These are phyloP conservation scores for Penicillium soppii DNA, from an alignment of 495 filamentous ascomycete species.

Conservation along the genomic window DNA sequence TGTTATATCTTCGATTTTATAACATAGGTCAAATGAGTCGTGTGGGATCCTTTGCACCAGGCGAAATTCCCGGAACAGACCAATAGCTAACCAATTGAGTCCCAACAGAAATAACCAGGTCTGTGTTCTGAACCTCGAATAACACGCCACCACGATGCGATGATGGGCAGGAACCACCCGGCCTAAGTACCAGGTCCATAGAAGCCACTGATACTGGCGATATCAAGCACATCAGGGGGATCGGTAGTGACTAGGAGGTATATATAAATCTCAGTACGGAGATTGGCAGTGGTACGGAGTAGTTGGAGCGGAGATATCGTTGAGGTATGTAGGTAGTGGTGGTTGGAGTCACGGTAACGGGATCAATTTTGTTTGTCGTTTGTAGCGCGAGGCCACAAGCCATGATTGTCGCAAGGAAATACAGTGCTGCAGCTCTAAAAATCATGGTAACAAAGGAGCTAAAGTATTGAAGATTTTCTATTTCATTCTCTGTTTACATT, in stretches of 20 bases:
- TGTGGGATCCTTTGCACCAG: not conserved
- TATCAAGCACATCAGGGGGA: not conserved
- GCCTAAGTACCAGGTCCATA: not conserved
- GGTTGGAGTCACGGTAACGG: too few species aligned
- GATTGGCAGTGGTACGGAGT: too few species aligned
- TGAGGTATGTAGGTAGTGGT: too few species aligned
- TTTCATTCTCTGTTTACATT: too few species aligned
- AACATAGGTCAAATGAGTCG: not conserved
- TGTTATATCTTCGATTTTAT: not conserved
- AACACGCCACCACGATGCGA: conserved; percentile 3
- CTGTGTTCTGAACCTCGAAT: not conserved
- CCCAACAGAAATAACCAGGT: not conserved
- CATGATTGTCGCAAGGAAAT: too few species aligned
- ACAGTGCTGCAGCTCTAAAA: too few species aligned
- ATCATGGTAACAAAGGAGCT: too few species aligned
- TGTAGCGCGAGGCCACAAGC: too few species aligned
- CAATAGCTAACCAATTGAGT: conserved; percentile 2
- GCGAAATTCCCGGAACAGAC: not conserved
- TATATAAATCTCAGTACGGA: too few species aligned
- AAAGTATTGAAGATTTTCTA: too few species aligned
- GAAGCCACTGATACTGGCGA: conserved; percentile 2
- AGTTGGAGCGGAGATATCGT: too few species aligned
- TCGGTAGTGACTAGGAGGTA: conserved; percentile 1
- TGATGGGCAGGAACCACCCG: conserved; percentile 1
- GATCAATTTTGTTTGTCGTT: too few species aligned